These are phyloP conservation scores for Tetracladium maxilliforme DNA, from an alignment of 2,329 filamentous ascomycete genomes.

Conservation along the genomic window DNA sequence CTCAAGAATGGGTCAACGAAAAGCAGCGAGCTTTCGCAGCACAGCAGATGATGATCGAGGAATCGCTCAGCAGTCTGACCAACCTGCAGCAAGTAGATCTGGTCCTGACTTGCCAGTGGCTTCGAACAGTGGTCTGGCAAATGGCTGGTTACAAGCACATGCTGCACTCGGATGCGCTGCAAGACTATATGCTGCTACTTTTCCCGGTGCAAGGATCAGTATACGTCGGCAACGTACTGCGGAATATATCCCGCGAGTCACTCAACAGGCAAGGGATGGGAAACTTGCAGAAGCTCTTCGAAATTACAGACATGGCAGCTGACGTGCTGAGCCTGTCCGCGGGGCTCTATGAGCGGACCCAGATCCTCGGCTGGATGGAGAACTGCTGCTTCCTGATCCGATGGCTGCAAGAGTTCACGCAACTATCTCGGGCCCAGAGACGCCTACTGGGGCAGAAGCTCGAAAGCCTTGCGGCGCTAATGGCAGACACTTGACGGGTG, in stretches of 20 bases:
- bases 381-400: no score
- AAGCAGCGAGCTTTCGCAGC: conserved; percentile 27
- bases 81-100: conserved; percentile 30
- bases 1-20: conserved; percentile 24
- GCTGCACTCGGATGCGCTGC: no score
- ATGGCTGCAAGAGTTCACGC: no score
- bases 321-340: conserved; percentile 31
- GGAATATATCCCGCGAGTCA: conserved; percentile 21
- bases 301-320: conserved; percentile 31
- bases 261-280: conserved; percentile 28
- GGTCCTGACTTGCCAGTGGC: conserved; percentile 32
- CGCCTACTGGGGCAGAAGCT: no score
- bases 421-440: no score
- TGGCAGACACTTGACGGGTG: no score
- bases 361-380: no score
- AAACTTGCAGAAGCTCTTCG: conserved; percentile 30
- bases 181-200: no score
- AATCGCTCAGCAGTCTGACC: conserved; percentile 20
- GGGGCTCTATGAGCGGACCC: no score
- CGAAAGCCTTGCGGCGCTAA: no score
- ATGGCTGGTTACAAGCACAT: conserved; percentile 30
- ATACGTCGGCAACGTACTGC: no score
- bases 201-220: no score
- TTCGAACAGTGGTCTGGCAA: conserved; percentile 30
- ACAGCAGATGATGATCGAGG: conserved; percentile 17